Base-by-base conservation (phyloP, 495 filamentous ascomycete species). In the Hyaloscypha variabilis region DNA sequence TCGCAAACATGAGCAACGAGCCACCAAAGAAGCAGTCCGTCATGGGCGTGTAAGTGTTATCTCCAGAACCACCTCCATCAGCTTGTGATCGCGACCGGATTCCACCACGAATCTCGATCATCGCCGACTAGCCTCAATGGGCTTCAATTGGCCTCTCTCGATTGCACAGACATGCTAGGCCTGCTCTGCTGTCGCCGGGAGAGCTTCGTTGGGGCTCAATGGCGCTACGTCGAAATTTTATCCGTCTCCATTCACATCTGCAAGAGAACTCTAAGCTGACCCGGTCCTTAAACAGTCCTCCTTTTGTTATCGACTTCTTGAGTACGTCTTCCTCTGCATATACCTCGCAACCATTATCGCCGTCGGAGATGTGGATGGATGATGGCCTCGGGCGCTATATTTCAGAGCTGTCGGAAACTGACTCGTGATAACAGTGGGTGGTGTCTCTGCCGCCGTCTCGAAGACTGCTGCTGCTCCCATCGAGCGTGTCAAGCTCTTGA, bases 401-500 rank as follows among this genome's bases (percentile, higher is more conserved):
- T 62, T 65, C 61, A n/a, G 26, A 55, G 50, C 30, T 50, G 69
- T 64, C 75, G 75, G 68, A 72, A 68, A 72, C 67, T 72, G 42
- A 72, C 68, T 53, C 53, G 65, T 70, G 69, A 76, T 75, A 65
- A 76, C 74, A 95, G 92, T 98, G 96, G 95, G 95, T 91, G 95
- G 95, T 97, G 90, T 99, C 71, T 97, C 95, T 75, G 95, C 95
- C 77, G 95, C 95, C 82, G 93, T 99, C 90, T 98, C 95, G 74
- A 99, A 99, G 91, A 99, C 95, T 72, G 96, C 96, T 77, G 95
- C 95, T 80, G 95, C 95, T 83, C 95, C 95, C 82, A 99, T 99
- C 75, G 95, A 99, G 93, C 95, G 95, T 91, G 90, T 99, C 85
- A 99, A 99, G 93, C 95, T 99, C 77, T 91, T 99, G 75, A 96